Evolutionary conservation across 1,284 basidiomycete genomes (phyloP), one percentile per base, ranked within the genome.

Genomic region (Meripilus lineatus): DNA sequence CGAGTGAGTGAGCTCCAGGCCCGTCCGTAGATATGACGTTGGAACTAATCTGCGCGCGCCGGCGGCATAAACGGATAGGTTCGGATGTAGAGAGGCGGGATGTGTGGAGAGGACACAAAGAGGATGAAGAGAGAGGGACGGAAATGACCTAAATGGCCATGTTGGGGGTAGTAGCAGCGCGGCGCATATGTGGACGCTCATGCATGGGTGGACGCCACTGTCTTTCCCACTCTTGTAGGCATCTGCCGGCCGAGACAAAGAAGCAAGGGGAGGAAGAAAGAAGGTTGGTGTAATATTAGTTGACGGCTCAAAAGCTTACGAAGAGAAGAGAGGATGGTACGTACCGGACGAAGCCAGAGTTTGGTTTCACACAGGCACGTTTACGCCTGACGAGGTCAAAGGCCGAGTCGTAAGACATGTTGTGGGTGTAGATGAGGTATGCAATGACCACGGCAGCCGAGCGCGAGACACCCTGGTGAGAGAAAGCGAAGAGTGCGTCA

Each of bases 341-440:
- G n/a, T n/a, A 53, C 53, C 56, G 54, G 40, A 68, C 66, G 55
- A 68, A 68, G 5, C 81, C 83, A 8, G 78, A 64, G 55, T 87
- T 87, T 18, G 84, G 84, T 55, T 82, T 80, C 52, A 84, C 70
- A 58, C 84, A 87, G 8, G 79, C 72, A 14, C 84, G 72, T 50
- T 77, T 75, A 41, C 70, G 68, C 51, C 74, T 74, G 46, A 84
- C 70, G 50, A 78, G 67, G 1, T 74, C 66, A 46, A 70, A 63
- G 2, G 84, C 84, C 30, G 69, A 64, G 51, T 85, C 81, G 59
- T 79, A 87, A 18, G 79, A 68, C 79, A 86, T 81, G 37, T 72
- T 73, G 44, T 75, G 74, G 41, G 78, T 72, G 50, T 78, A 71
- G 50, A 82, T 82, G 54, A 83, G 74, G 63, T 79, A 82, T 41